Evolutionary conservation across 2,329 filamentous ascomycete genomes (phyloP).

Genomic region (Nigrospora oryzae): DNA sequence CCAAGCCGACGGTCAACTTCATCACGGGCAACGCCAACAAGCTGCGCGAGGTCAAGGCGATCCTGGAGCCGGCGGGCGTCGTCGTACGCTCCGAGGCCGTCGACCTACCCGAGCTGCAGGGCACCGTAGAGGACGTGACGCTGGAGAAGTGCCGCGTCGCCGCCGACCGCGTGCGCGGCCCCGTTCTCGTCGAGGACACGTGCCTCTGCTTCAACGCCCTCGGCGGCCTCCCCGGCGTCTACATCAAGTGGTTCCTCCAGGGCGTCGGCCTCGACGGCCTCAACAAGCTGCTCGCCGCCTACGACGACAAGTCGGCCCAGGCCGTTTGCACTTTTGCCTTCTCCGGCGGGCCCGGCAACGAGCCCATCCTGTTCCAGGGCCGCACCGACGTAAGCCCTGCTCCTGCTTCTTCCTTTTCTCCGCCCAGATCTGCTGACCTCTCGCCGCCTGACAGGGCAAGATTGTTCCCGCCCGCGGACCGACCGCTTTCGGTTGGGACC

Average conservation of each 20-base stretch:
- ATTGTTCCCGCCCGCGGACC: constrained; percentile 81
- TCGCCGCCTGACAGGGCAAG: constrained; percentile 40
- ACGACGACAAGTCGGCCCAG: constrained; percentile 83
- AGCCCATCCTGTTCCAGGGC: constrained; percentile 86
- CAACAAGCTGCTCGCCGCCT: constrained; percentile 83
- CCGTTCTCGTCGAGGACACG: constrained; percentile 93
- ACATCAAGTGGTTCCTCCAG: constrained; percentile 95
- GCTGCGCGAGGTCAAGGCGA: constrained; percentile 78
- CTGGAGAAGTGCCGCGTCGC: constrained; percentile 78
- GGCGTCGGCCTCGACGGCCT: constrained; percentile 75
- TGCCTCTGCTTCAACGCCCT: constrained; percentile 88
- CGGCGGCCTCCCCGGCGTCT: constrained; percentile 85
- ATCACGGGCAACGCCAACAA: constrained; percentile 97
- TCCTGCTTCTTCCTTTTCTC: background rate
- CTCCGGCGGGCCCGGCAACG: constrained; percentile 72
- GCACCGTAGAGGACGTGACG: constrained; percentile 85
- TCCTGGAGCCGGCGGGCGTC: constrained; percentile 63
- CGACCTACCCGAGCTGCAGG: constrained; percentile 85
- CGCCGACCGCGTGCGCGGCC: constrained; percentile 61
- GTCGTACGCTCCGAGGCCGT: constrained; percentile 65
- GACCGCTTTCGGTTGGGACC: constrained; percentile 84
- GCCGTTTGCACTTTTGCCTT: constrained; percentile 96
- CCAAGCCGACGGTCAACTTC: constrained; percentile 58
- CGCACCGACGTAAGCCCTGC: constrained; percentile 58
- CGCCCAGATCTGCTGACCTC: no score